Evolutionary conservation across 2,329 filamentous ascomycete species (phyloP), one percentile per base, ranked within the genome.

Genomic region (Claviceps humidiphila): DNA sequence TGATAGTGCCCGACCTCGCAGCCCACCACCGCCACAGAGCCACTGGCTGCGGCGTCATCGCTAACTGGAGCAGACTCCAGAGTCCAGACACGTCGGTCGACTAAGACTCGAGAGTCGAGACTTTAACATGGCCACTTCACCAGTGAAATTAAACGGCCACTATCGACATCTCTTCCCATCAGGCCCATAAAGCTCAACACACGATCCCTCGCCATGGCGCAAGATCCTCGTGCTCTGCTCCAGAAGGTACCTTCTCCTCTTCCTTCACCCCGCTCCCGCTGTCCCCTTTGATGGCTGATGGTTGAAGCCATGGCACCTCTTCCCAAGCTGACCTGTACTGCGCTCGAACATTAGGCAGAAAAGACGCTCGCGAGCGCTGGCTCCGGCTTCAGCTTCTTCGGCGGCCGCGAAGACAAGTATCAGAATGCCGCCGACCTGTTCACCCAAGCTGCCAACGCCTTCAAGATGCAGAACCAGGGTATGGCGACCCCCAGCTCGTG

Each of bases 341-440:
- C 55, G 46, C 37, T 38, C 46, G 45, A 30, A 49, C 42, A 47
- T 44, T 66, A 96, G 90, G 93, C 93, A 72, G 88, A 96, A 64
- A 95, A 93, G 74, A 77, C 82, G 50, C 78, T 87, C 26, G 72
- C 82, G 61, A 75, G 84, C 59, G 90, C 91, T 42, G 75, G 80
- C 20, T 75, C 85, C 30, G 90, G 90, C 61, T 96, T 95, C 72
- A 87, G 83, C 67, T 82, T 95, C 70, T 96, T 98, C 61, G 87
- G 89, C 44, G 87, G 87, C 46, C 80, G 83, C 54, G 79, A 87
- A 62, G 89, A 95, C 57, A 97, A 96, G 70, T 90, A 87, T 64
- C 87, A 94, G 71, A 82, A 84, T 71, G 91, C 91, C 14, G 88
- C 87, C 57, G 89, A 96, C 59, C 74, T 93, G 58, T 97, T 89